These are phyloP conservation scores for Imleria badia DNA, from an alignment of 768 basidiomycete species.

Conservation along the genomic window DNA sequence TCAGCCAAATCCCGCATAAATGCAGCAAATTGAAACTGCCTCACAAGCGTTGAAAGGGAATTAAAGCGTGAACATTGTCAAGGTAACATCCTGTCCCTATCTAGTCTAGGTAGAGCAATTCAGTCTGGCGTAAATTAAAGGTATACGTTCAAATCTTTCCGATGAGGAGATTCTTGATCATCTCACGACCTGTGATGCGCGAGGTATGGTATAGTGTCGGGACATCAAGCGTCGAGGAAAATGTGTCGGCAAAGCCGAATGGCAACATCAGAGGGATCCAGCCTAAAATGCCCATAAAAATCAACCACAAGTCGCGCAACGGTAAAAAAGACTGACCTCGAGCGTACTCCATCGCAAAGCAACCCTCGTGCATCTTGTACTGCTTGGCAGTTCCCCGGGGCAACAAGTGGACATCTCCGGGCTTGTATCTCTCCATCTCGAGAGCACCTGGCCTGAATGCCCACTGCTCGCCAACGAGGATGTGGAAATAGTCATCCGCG, in stretches of 20 bases:
- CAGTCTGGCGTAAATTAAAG: neutral
- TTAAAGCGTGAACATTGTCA: too few relatives aligned
- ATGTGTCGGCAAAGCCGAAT: constrained; percentile 83
- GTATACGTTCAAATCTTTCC: constrained; percentile 70
- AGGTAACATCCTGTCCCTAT: neutral
- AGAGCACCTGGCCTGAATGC: constrained; percentile 82
- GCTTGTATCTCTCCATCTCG: constrained; percentile 79
- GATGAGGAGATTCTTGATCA: constrained; percentile 72
- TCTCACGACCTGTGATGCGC: constrained; percentile 80
- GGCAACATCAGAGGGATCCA: constrained; percentile 98
- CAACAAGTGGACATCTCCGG: constrained; percentile 85
- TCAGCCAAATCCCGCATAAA: neutral
- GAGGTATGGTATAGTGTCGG: constrained; percentile 78
- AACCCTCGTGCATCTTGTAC: constrained; percentile 97
- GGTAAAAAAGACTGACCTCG: constrained; percentile 56
- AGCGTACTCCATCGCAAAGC: constrained; percentile 95
- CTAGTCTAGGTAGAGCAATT: neutral
- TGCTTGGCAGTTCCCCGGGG: constrained; percentile 87
- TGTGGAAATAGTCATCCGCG: constrained; percentile 98
- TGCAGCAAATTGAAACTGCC: neutral
- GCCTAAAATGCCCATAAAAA: constrained; percentile 46
- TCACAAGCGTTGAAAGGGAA: too few relatives aligned
- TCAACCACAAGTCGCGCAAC: neutral
- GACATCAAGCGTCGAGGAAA: constrained; percentile 89
- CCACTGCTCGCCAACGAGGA: constrained; percentile 93